phyloP scores from a whole-genome alignment of 768 basidiomycete genomes.

The Pleurotus djamor region DNA sequence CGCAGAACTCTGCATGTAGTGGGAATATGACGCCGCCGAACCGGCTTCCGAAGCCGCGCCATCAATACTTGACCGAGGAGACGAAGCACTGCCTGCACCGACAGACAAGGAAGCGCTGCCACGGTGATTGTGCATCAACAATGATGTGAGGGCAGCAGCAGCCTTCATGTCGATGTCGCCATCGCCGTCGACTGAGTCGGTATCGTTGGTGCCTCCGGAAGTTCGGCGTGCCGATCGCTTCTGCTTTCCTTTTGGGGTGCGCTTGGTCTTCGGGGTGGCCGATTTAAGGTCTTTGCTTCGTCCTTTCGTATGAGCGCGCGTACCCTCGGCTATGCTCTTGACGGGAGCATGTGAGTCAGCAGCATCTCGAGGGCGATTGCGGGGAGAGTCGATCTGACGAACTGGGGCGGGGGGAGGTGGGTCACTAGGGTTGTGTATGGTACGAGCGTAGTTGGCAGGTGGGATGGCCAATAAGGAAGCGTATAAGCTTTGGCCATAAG shows the following conservation, averaged over 20 bases:
- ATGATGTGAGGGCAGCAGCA: constrained; percentile 74
- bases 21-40: constrained; percentile 59
- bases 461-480: constrained; percentile 75
- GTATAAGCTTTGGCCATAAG: constrained; percentile 56
- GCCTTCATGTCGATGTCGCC: constrained; percentile 70
- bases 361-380: constrained; percentile 28
- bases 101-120: constrained; percentile 31
- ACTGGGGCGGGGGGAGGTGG: constrained; percentile 60
- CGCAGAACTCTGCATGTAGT: constrained; percentile 67
- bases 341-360: constrained; percentile 13
- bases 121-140: constrained; percentile 64
- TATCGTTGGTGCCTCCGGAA: constrained; percentile 18
- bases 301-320: constrained; percentile 43
- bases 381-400: constrained; percentile 43
- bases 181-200: constrained; percentile 49
- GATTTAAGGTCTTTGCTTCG: constrained; percentile 27
- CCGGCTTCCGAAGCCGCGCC: constrained; percentile 62
- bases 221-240: constrained; percentile 28
- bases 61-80: constrained; percentile 65
- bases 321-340: constrained; percentile 44
- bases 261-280: constrained; percentile 32
- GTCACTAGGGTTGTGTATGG: constrained; percentile 72
- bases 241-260: constrained; percentile 47
- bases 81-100: constrained; percentile 50
- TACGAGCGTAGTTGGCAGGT: constrained; percentile 73